Evolutionary conservation across 768 basidiomycete genomes (phyloP).

Genomic region (Terana coerulea): DNA sequence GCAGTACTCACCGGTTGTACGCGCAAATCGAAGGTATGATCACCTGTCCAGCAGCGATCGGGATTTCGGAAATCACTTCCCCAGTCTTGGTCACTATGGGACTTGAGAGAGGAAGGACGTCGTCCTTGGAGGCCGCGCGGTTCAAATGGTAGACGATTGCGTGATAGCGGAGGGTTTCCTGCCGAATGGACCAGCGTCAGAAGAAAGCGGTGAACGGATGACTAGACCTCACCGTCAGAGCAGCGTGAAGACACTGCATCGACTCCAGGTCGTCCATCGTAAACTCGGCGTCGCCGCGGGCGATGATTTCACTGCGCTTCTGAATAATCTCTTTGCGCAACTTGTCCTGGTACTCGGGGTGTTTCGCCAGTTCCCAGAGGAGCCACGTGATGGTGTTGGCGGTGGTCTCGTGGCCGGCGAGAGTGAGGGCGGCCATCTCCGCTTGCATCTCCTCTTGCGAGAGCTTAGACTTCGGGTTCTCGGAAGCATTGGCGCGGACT

Average conservation of each 20-base stretch:
- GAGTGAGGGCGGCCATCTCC: conserved; percentile 17
- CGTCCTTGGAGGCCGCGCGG: conserved; percentile 26
- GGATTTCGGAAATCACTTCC: conserved; percentile 23
- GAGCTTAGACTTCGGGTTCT: conserved; percentile 39
- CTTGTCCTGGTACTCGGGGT: conserved; percentile 24
- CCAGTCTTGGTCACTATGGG: conserved; percentile 28
- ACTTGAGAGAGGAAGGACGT: conserved; percentile 30
- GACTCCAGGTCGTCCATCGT: conserved; percentile 29
- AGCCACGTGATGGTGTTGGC: conserved; percentile 28
- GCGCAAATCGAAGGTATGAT: conserved; percentile 24
- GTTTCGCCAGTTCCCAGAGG: conserved; percentile 27
- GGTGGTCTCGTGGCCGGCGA: conserved; percentile 30
- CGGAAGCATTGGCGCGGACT: conserved; percentile 55
- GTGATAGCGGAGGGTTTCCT: conserved; percentile 30
- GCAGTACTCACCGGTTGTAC: conserved; percentile 29
- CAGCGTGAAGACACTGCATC: conserved; percentile 30
- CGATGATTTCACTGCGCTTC: conserved; percentile 19
- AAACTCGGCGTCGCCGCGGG: conserved; percentile 25
- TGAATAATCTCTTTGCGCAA: conserved; percentile 26
- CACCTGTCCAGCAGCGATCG: conserved; percentile 24
- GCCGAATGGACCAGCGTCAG: neutral
- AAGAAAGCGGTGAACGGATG: neutral
- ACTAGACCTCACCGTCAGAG: conserved; percentile 26
- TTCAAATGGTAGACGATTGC: conserved; percentile 27
- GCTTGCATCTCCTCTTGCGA: conserved; percentile 25